These are phyloP conservation scores for Epithele typhae DNA, from an alignment of 768 basidiomycete species.

Conservation along the genomic window DNA sequence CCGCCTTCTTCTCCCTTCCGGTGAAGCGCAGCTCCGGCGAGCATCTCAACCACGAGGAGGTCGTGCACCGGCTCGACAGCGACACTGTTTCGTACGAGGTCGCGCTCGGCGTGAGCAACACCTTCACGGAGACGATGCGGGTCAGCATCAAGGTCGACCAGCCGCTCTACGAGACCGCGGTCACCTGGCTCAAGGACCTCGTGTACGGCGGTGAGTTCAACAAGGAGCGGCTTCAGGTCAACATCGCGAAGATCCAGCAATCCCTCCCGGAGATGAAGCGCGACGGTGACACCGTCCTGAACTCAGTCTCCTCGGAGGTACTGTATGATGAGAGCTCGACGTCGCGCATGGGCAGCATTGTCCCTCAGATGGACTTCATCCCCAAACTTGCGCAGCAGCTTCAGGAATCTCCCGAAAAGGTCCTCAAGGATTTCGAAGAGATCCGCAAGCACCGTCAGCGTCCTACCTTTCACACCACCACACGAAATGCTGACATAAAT, in stretches of 20 bases:
- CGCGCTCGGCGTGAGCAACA: slow-evolving; percentile 51
- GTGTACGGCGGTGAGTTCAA: slow-evolving; percentile 74
- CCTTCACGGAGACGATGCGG: slow-evolving; percentile 73
- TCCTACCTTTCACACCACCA: too few species aligned
- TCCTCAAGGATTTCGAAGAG: slow-evolving; percentile 71
- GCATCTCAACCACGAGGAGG: slow-evolving; percentile 78
- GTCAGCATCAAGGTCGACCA: slow-evolving; percentile 84
- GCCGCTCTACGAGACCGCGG: slow-evolving; percentile 70
- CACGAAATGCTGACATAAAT: neutral
- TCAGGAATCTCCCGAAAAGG: slow-evolving; percentile 65
- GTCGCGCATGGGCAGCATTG: slow-evolving; percentile 59
- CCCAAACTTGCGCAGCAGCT: slow-evolving; percentile 70
- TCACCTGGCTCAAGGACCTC: slow-evolving; percentile 84
- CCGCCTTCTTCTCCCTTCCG: slow-evolving; percentile 86
- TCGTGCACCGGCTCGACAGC: slow-evolving; percentile 85
- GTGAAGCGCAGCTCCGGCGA: slow-evolving; percentile 68
- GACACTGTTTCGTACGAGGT: slow-evolving; percentile 87
- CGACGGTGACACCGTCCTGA: slow-evolving; percentile 76
- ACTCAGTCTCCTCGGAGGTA: slow-evolving; percentile 63
- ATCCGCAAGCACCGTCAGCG: slow-evolving; percentile 64
- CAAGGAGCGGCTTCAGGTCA: slow-evolving; percentile 80
- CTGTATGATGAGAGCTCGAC: slow-evolving; percentile 69
- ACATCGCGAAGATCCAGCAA: slow-evolving; percentile 84
- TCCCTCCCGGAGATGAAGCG: slow-evolving; percentile 89
- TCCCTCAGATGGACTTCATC: slow-evolving; percentile 74